Percentiles rank a stretch among this genome's conserved stretches.
Conservation (phyloP, 371 early-diverging fungal species). For the Sporodiniella umbellata region DNA sequence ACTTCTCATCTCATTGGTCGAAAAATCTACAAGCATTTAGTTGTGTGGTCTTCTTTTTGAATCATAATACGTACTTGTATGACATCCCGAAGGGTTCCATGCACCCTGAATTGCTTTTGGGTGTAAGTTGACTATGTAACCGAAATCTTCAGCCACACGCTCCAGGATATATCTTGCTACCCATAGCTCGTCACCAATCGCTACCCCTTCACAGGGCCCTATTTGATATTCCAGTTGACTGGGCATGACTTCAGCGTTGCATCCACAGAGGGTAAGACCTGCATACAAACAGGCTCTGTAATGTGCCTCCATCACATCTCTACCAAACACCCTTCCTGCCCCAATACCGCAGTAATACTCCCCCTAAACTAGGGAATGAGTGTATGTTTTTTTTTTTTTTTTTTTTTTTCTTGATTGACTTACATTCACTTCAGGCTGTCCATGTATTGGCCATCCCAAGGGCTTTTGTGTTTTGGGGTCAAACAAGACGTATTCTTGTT, state of each 20-base stretch:
- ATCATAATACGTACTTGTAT: slow-evolving; percentile 32
- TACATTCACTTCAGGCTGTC: slow-evolving; percentile 49
- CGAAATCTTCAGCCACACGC: slow-evolving; percentile 52
- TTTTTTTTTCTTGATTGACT: slow-evolving; percentile 1
- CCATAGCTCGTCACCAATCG: slow-evolving; percentile 51
- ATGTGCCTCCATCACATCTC: slow-evolving; percentile 60
- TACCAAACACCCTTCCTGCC: slow-evolving; percentile 48
- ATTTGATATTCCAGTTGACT: slow-evolving; percentile 53
- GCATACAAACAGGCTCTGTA: slow-evolving; percentile 59
- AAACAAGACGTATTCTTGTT: slow-evolving; percentile 56
- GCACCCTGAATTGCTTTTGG: slow-evolving; percentile 52
- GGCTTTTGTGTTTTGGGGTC: slow-evolving; percentile 39
- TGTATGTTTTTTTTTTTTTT: not conserved
- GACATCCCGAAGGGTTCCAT: slow-evolving; percentile 51
- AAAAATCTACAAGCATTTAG: slow-evolving; percentile 22
- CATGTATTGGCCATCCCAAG: slow-evolving; percentile 47
- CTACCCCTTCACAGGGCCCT: slow-evolving; percentile 48
- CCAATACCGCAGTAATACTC: slow-evolving; percentile 63
- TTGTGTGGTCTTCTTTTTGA: no score
- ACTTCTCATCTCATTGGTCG: slow-evolving; percentile 48
- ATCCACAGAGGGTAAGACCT: slow-evolving; percentile 44
- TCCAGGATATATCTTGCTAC: slow-evolving; percentile 44
- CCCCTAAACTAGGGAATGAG: slow-evolving; percentile 17
- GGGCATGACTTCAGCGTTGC: slow-evolving; percentile 52
- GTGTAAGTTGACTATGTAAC: slow-evolving; percentile 39